These are phyloP conservation scores for Malassezia japonica DNA, from an alignment of 1,284 basidiomycete species.

Conservation along the genomic window DNA sequence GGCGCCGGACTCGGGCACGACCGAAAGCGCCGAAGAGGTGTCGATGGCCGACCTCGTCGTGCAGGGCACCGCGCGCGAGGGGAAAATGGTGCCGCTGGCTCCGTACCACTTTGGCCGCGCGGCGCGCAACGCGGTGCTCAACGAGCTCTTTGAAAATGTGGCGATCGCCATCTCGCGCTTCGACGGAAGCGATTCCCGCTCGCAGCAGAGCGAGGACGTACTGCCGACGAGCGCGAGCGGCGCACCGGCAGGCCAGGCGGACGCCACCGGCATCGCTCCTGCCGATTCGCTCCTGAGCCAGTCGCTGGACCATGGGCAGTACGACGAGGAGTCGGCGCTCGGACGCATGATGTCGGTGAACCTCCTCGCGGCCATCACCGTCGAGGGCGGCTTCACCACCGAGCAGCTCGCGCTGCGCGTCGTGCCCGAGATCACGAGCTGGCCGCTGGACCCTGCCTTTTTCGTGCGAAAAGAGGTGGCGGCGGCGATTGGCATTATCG, in stretches of 20 bases:
- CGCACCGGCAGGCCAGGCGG: too few relatives aligned
- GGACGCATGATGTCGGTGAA: slow-evolving; percentile 87
- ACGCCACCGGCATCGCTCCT: not conserved
- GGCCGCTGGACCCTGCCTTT: slow-evolving; percentile 66
- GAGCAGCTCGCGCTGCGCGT: slow-evolving; percentile 62
- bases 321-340: slow-evolving; percentile 63
- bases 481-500: slow-evolving; percentile 74
- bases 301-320: not conserved
- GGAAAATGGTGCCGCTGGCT: slow-evolving; percentile 31
- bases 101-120: slow-evolving; percentile 34
- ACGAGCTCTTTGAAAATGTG: slow-evolving; percentile 43
- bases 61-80: slow-evolving; percentile 41
- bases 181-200: slow-evolving; percentile 7
- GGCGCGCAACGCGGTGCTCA: slow-evolving; percentile 26
- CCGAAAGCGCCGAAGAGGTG: slow-evolving; percentile 2
- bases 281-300: not conserved
- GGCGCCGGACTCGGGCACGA: slow-evolving; percentile 54
- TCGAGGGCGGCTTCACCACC: slow-evolving; percentile 50
- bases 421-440: slow-evolving; percentile 69
- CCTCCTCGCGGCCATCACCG: slow-evolving; percentile 68
- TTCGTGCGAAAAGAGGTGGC: slow-evolving; percentile 83
- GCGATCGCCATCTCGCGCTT: slow-evolving; percentile 38
- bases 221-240: too few relatives aligned
- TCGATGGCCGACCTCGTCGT: slow-evolving; percentile 16
- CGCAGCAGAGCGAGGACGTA: not conserved